Evolutionary conservation across 305 asterid genomes (phyloP).

Genomic region (Solanum aculeatissimum): DNA sequence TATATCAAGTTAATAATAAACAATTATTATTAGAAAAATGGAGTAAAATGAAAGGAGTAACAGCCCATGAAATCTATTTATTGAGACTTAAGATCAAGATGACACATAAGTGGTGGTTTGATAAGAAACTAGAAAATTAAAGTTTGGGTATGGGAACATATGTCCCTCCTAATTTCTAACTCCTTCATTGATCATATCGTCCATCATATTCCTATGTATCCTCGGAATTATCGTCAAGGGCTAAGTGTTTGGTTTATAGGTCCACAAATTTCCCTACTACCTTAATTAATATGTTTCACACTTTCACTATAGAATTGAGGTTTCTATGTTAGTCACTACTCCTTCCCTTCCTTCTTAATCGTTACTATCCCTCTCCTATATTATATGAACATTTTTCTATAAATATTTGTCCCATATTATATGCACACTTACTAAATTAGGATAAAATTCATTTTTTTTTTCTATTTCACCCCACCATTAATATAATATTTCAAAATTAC

Average conservation of each 20-base stretch:
- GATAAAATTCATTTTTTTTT: too few species aligned
- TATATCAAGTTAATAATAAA: too few species aligned
- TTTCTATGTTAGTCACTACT: background rate
- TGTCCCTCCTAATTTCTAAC: background rate
- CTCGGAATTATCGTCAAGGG: background rate
- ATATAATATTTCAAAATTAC: too few species aligned
- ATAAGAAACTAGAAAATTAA: background rate
- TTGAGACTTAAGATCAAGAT: background rate
- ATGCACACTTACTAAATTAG: too few species aligned
- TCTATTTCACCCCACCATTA: too few species aligned
- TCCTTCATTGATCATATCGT: background rate
- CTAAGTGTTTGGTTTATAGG: background rate
- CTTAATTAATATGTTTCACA: background rate
- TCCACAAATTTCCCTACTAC: background rate
- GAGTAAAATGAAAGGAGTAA: background rate
- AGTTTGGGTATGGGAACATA: background rate
- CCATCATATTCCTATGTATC: background rate
- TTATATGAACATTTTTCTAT: too few species aligned
- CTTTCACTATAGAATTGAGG: background rate
- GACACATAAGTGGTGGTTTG: background rate
- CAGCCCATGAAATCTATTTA: background rate
- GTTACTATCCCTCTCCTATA: too few species aligned
- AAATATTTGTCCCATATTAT: too few species aligned
- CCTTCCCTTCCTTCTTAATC: too few species aligned
- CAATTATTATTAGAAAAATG: too few species aligned